Conservation (phyloP, 1,284 basidiomycete species). For the Tranzscheliella williamsii region DNA sequence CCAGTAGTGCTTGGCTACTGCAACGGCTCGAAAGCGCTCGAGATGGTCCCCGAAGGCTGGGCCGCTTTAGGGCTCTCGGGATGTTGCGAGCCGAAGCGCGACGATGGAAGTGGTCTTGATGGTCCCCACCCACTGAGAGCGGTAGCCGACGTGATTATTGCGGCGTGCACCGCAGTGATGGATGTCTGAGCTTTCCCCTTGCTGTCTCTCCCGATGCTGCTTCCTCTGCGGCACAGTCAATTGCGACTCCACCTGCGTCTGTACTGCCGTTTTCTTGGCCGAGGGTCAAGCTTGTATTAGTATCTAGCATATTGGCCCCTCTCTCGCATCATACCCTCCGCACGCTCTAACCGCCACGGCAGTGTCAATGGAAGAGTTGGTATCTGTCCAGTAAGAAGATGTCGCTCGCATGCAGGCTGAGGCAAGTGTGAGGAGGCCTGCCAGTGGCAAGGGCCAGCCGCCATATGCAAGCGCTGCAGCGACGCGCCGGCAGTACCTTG, state of each 20-base stretch:
- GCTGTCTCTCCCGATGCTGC: not conserved
- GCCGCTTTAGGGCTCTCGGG: conserved; percentile 22
- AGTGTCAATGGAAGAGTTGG: too few species aligned
- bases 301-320: too few species aligned
- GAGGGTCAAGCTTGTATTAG: too few species aligned
- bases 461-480: too few species aligned
- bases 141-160: conserved; percentile 39
- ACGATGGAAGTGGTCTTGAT: conserved; percentile 5
- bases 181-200: conserved; percentile 31
- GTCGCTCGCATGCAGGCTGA: too few species aligned
- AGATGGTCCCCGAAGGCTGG: conserved; percentile 46
- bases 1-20: conserved; percentile 45
- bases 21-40: conserved; percentile 23
- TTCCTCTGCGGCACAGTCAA: not conserved
- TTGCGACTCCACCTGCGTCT: conserved; percentile 11
- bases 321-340: too few species aligned
- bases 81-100: conserved; percentile 6
- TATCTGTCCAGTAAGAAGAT: too few species aligned
- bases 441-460: too few species aligned
- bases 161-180: conserved; percentile 40
- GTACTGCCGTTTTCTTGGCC: too few species aligned
- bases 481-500: too few species aligned
- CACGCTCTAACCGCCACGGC: too few species aligned
- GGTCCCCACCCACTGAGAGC: conserved; percentile 23
- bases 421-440: too few species aligned